Base-by-base conservation (phyloP, 768 basidiomycete genomes). In the Amanita subjunquillea region DNA sequence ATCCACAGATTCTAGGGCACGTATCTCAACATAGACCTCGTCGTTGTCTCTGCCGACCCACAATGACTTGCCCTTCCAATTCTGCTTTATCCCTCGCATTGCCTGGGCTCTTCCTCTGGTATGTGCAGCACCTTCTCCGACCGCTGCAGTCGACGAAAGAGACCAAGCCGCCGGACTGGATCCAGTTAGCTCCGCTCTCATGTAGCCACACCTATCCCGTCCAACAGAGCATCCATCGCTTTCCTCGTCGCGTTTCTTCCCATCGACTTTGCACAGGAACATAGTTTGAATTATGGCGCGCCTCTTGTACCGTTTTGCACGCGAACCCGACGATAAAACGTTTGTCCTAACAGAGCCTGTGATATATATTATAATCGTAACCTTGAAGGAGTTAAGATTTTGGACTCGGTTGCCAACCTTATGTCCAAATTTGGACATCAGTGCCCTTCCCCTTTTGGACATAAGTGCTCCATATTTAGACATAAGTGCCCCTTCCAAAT, bases 241-340 rank as follows among this genome's bases (percentile, higher is more conserved):
- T 75, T 61, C 61, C 25, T 69, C 58, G 42, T 77, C 73, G 50
- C 59, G 76, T 50, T 61, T 68, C 38, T 58, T 67, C 40, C 72
- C 68, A 48, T 66, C 65, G 36, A 65, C 63, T 59, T 71, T 78
- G 32, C 65, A 63, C 36, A 78, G 72, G 63, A 95, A 80, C 22
- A 68, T 79, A 63, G 80, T 87, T 39, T 85, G 72, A 22, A 97
- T 69, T 6, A 95, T 68, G 2, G 90, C 91, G 4, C 86, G 75
- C 12, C 94, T 80, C 32, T 93, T 90, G 63, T 97, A 84, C 89
- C 93, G 94, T 44, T 72, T 76, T 46, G 88, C 93, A 54, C 96
- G 74, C 51, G 81, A 84, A 1, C 91, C 38, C 83, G 76, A 34
- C 85, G 75, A 89, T 93, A 99, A 38, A 78, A 69, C 9, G 68